Base-by-base conservation (phyloP, 1,139 yeast genomes). In the Lodderomyces jiufengensis region DNA sequence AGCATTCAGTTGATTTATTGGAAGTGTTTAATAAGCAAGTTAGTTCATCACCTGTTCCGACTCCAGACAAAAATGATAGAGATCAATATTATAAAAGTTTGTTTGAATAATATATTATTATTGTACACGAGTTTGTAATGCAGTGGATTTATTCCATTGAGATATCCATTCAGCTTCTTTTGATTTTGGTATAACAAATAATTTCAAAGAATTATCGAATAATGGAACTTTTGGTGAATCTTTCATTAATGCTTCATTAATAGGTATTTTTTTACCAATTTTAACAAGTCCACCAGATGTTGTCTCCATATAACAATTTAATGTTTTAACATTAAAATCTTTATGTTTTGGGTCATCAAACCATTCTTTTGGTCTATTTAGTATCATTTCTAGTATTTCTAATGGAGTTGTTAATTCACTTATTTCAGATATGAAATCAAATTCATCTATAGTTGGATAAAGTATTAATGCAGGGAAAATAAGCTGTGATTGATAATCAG, bases 371-470 rank as follows among this genome's bases (percentile, higher is more conserved):
- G 92, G 87, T 48, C 87, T 69, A 36, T 81, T 68, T 61, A 76
- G 70, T 27, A 74, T 76, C 49, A 73, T 55, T 49, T 63, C 75
- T 48, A 82, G 59, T 12, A 83, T 51, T 31, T 82, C 88, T 14
- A 58, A 49, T 1, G 86, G 78, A 0, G 92, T 75, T 2, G 79
- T 63, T 32, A 83, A 61, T 51, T 85, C 95, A 41, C 92, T 76
- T 10, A 84, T 74, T 42, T 80, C 81, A 5, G 81, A 85, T 26
- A 90, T 66, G 48, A 80, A 80, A 56, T 90, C 97, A 47, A 90
- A 85, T 54, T 86, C 95, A 54, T 84, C 84, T 7, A 78, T 79
- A 4, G 92, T 75, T 10, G 97, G 97, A 49, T 88, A 92, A 41
- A 90, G 59, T 11, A 88, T 67, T 65, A 84, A 68, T 0, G 92